Percentiles rank a stretch among this genome's conserved stretches.
Conservation (phyloP, 31 red algal species). For the Bonnemaisonia californica region DNA sequence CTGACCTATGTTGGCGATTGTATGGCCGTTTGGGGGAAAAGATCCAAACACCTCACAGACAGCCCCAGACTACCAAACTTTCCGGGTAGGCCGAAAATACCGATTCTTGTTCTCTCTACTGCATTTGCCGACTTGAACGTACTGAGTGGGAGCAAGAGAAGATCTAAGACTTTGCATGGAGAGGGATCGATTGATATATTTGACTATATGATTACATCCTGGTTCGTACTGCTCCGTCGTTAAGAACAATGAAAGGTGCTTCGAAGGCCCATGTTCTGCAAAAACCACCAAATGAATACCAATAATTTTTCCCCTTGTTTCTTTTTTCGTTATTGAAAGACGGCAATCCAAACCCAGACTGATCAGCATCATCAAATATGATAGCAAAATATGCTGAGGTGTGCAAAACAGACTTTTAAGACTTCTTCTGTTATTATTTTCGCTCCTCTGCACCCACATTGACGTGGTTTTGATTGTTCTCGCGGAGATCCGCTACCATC, state of each 20-base stretch:
- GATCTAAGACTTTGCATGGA: background rate
- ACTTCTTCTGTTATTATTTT: background rate
- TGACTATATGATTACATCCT: background rate
- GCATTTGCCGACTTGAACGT: constrained; percentile 29
- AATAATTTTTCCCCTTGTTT: background rate
- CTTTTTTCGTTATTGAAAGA: background rate
- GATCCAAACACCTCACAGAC: constrained; percentile 24
- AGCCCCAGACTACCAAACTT: constrained; percentile 24
- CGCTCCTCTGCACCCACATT: background rate
- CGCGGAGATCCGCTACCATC: background rate
- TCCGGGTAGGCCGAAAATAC: constrained; percentile 17
- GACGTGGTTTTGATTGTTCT: background rate
- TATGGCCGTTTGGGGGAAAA: constrained; percentile 28
- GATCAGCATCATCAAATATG: background rate
- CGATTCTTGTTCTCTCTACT: constrained; percentile 32
- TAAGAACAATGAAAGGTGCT: background rate
- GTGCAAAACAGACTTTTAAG: background rate
- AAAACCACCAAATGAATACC: background rate
- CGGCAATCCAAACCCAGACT: background rate
- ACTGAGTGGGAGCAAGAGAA: background rate
- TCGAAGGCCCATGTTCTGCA: background rate
- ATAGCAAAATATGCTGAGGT: background rate
- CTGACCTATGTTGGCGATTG: constrained; percentile 32
- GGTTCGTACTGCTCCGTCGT: background rate
- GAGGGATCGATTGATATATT: background rate